Conservation (phyloP, 2,329 filamentous ascomycete species). For the Colletotrichum chlorophyti region DNA sequence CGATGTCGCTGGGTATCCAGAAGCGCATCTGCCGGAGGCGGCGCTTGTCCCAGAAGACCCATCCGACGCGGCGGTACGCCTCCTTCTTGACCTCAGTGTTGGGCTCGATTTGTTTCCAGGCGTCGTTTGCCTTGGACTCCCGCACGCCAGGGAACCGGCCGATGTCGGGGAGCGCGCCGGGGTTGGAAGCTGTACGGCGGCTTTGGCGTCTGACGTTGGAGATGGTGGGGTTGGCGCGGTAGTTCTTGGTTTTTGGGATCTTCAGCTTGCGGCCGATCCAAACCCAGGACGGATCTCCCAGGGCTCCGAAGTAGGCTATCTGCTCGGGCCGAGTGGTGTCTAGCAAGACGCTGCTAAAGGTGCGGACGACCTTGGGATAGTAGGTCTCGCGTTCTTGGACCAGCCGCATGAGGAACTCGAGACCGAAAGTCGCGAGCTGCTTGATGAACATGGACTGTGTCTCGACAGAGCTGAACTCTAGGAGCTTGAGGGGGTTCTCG, state of each 20-base stretch:
- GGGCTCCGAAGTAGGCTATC: too few relatives aligned
- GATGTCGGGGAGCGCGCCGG: too few relatives aligned
- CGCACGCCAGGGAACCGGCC: background rate
- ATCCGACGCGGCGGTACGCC: conserved; percentile 1
- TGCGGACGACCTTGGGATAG: too few relatives aligned
- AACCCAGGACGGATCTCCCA: too few relatives aligned
- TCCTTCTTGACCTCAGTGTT: background rate
- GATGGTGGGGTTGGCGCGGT: too few relatives aligned
- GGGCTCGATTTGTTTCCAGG: background rate
- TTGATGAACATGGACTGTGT: conserved; percentile 5
- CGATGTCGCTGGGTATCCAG: too few relatives aligned
- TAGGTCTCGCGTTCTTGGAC: too few relatives aligned
- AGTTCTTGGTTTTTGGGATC: too few relatives aligned
- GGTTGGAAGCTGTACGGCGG: too few relatives aligned
- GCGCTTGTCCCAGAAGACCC: conserved; percentile 10
- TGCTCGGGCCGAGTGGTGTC: background rate
- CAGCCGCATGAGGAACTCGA: background rate
- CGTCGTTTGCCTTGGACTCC: background rate
- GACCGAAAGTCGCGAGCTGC: conserved; percentile 9
- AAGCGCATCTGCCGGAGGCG: background rate
- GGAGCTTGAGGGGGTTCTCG: background rate
- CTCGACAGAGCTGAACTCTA: background rate
- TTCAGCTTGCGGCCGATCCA: too few relatives aligned
- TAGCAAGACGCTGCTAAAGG: too few relatives aligned
- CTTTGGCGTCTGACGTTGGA: background rate